These are phyloP conservation scores for Paragyromitra xinjiangensis DNA, from an alignment of 495 filamentous ascomycete genomes.

Conservation along the genomic window DNA sequence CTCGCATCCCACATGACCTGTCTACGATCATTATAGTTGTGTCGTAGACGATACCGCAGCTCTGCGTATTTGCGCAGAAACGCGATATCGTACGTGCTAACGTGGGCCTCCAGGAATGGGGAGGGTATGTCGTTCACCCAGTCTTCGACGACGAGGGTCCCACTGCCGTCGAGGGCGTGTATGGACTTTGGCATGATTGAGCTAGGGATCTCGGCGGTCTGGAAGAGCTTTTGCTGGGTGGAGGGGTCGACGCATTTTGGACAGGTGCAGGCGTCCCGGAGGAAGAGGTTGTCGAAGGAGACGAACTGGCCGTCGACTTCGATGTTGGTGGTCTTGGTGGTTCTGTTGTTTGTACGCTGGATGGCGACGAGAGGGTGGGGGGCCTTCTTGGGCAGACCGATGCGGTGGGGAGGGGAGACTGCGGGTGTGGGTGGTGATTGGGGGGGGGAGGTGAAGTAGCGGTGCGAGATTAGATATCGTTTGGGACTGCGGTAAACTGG, in stretches of 20 bases:
- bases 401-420: background rate
- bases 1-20: slow-evolving; percentile 58
- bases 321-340: slow-evolving; percentile 26
- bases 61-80: slow-evolving; percentile 56
- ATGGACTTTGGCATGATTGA: slow-evolving; percentile 58
- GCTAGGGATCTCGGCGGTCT: slow-evolving; percentile 73
- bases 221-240: slow-evolving; percentile 83
- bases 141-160: slow-evolving; percentile 62
- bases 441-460: background rate
- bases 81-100: slow-evolving; percentile 60
- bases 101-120: slow-evolving; percentile 61
- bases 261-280: slow-evolving; percentile 83
- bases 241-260: slow-evolving; percentile 74
- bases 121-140: slow-evolving; percentile 71
- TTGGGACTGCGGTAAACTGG: background rate
- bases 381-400: slow-evolving; percentile 9
- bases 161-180: slow-evolving; percentile 55
- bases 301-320: slow-evolving; percentile 46
- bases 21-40: slow-evolving; percentile 49
- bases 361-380: slow-evolving; percentile 4
- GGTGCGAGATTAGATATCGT: background rate
- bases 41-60: slow-evolving; percentile 38
- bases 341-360: slow-evolving; percentile 1
- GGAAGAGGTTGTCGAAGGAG: slow-evolving; percentile 61
- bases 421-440: background rate